These are phyloP conservation scores for Ananas comosus DNA, from an alignment of 176 grass and related monocot genomes.

Conservation along the genomic window DNA sequence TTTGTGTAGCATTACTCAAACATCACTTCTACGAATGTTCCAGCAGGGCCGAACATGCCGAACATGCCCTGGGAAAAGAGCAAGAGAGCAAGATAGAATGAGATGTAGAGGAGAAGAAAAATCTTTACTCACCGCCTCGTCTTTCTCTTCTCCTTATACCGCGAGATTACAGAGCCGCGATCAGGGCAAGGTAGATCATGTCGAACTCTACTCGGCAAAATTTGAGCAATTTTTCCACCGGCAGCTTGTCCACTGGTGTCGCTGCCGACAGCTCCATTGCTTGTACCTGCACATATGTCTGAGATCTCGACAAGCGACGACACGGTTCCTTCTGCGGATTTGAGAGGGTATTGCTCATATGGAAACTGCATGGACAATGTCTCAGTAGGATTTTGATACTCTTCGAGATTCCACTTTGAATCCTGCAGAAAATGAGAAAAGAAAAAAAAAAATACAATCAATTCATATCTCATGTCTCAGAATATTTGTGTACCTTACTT, in stretches of 20 bases:
- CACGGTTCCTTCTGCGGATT: conserved; percentile 29
- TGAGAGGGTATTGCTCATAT: conserved; percentile 15
- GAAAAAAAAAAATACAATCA: background rate
- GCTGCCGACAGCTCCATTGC: conserved; percentile 4
- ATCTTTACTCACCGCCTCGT: conserved; percentile 53
- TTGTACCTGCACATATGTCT: conserved; percentile 30
- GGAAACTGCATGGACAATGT: conserved; percentile 28
- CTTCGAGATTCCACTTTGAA: conserved; percentile 14
- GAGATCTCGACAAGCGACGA: conserved; percentile 35
- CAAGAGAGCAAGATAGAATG: background rate
- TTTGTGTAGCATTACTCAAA: too few species aligned
- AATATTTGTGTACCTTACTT: background rate
- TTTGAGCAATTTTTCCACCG: conserved; percentile 19
- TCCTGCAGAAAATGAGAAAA: conserved; percentile 10
- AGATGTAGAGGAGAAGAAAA: background rate
- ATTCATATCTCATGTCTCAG: background rate
- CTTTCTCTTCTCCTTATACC: conserved; percentile 94
- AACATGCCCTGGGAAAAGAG: background rate
- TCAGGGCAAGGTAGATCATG: conserved; percentile 45
- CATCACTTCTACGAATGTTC: background rate
- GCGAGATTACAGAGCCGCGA: conserved; percentile 57
- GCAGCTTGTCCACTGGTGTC: background rate
- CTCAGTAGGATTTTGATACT: conserved; percentile 9
- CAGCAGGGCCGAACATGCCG: background rate
- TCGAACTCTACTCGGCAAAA: conserved; percentile 24